phyloP scores from a whole-genome alignment of 805 yeast species.

The Nakazawaea laoshanensis region DNA sequence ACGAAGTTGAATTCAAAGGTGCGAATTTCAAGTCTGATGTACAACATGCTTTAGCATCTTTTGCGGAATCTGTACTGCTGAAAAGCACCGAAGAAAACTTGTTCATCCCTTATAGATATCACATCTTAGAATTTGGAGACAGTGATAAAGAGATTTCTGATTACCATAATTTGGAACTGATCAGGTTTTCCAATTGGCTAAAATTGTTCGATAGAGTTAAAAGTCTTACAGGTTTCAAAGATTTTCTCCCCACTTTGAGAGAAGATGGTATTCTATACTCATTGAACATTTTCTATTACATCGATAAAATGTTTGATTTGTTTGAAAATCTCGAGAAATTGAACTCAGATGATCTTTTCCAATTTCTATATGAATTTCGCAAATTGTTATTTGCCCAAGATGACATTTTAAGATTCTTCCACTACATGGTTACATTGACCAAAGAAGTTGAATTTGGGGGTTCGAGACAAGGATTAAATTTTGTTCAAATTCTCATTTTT shows the following conservation, averaged over 20 bases:
- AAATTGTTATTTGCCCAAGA: background rate
- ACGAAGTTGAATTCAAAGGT: conserved; percentile 4
- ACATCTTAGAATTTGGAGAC: conserved; percentile 3
- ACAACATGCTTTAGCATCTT: too few species aligned
- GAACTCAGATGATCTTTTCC: background rate
- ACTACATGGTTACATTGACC: conserved; percentile 2
- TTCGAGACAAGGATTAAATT: background rate
- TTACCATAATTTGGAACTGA: conserved; percentile 1
- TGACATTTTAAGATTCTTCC: background rate
- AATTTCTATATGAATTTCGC: background rate
- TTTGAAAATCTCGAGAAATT: background rate
- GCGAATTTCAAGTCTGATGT: conserved; percentile 1
- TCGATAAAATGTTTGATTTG: conserved; percentile 6
- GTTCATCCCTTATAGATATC: conserved; percentile 4
- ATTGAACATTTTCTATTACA: conserved; percentile 2
- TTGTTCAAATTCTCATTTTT: conserved; percentile 3
- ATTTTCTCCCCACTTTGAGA: background rate
- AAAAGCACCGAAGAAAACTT: too few species aligned
- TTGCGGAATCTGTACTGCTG: too few species aligned
- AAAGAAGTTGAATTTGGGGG: conserved; percentile 1
- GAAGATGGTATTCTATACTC: conserved; percentile 2
- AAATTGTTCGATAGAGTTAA: background rate
- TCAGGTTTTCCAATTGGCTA: background rate
- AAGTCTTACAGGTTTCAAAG: too few species aligned
- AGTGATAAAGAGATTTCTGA: conserved; percentile 1